Evolutionary conservation across 768 basidiomycete species (phyloP).

Genomic region (Trametes maxima): DNA sequence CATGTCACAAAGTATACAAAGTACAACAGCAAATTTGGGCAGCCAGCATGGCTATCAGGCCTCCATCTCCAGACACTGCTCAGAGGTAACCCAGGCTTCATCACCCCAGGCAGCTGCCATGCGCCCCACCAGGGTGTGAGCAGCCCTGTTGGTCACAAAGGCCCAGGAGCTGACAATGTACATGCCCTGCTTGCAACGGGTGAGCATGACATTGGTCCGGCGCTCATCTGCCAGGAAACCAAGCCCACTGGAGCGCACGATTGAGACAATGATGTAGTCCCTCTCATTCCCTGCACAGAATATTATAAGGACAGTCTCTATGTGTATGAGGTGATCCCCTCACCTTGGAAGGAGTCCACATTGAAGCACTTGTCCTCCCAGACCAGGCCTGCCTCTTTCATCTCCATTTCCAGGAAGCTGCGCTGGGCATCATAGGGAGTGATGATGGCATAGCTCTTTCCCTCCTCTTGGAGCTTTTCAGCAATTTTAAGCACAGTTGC

Average conservation of each 20-base stretch:
- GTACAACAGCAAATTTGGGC: slow-evolving; percentile 10
- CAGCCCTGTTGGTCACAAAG: slow-evolving; percentile 58
- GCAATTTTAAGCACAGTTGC: slow-evolving; percentile 60
- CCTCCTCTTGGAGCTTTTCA: slow-evolving; percentile 51
- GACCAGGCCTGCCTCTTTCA: slow-evolving; percentile 51
- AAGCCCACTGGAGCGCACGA: slow-evolving; percentile 61
- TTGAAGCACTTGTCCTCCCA: slow-evolving; percentile 78
- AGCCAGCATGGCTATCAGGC: slow-evolving; percentile 20
- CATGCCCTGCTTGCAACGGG: slow-evolving; percentile 78
- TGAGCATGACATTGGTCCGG: slow-evolving; percentile 88
- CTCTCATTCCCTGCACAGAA: slow-evolving; percentile 72
- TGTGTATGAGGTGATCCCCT: slow-evolving; percentile 14
- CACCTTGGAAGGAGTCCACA: slow-evolving; percentile 83
- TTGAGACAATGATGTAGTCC: slow-evolving; percentile 71
- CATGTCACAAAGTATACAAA: neutral
- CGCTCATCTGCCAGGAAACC: slow-evolving; percentile 70
- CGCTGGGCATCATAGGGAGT: slow-evolving; percentile 84
- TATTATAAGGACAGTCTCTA: slow-evolving; percentile 13
- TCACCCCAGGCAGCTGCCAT: slow-evolving; percentile 39
- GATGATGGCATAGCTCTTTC: slow-evolving; percentile 62
- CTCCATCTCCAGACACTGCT: slow-evolving; percentile 40
- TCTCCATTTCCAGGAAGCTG: slow-evolving; percentile 52
- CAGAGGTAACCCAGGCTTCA: slow-evolving; percentile 39
- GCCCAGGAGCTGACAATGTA: slow-evolving; percentile 64
- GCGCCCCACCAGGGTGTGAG: slow-evolving; percentile 46